phyloP scores from a whole-genome alignment of 345 rosid species.

The Cochlearia excelsa region DNA sequence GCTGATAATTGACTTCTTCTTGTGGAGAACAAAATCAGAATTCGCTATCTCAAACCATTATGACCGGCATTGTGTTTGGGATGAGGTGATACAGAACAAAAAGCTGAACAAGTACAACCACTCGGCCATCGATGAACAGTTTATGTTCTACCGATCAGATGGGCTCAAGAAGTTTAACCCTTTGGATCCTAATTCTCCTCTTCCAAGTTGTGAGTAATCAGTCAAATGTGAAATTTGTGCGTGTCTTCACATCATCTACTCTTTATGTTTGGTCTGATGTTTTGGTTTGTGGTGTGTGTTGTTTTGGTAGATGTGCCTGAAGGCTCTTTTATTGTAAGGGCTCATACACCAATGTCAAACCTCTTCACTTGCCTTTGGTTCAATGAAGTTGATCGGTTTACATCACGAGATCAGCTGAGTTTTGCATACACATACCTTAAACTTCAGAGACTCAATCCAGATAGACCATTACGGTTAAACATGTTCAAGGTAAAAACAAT shows the following conservation, averaged over 20 bases:
- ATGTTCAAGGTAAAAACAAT: slow-evolving; percentile 74
- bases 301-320: slow-evolving; percentile 83
- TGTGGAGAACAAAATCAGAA: slow-evolving; percentile 80
- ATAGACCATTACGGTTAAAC: slow-evolving; percentile 59
- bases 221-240: slow-evolving; percentile 4
- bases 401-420: slow-evolving; percentile 90
- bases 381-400: slow-evolving; percentile 88
- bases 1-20: slow-evolving; percentile 71
- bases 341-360: slow-evolving; percentile 94
- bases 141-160: slow-evolving; percentile 62
- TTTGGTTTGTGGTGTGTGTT: slow-evolving; percentile 27
- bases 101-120: slow-evolving; percentile 72
- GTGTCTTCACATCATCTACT: neutral
- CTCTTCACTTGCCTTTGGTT: slow-evolving; percentile 94
- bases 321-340: slow-evolving; percentile 86
- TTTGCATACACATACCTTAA: slow-evolving; percentile 90
- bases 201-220: slow-evolving; percentile 73
- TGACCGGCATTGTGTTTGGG: slow-evolving; percentile 94
- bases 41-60: slow-evolving; percentile 97
- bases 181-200: slow-evolving; percentile 54
- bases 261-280: slow-evolving; percentile 10
- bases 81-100: slow-evolving; percentile 85
- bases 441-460: slow-evolving; percentile 69
- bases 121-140: slow-evolving; percentile 74
- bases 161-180: slow-evolving; percentile 75